A percentile compares a stretch with the other conserved stretches of the same genome.
Conservation (phyloP, 371 early-diverging fungal genomes). For the Syncephalastrum monosporum region DNA sequence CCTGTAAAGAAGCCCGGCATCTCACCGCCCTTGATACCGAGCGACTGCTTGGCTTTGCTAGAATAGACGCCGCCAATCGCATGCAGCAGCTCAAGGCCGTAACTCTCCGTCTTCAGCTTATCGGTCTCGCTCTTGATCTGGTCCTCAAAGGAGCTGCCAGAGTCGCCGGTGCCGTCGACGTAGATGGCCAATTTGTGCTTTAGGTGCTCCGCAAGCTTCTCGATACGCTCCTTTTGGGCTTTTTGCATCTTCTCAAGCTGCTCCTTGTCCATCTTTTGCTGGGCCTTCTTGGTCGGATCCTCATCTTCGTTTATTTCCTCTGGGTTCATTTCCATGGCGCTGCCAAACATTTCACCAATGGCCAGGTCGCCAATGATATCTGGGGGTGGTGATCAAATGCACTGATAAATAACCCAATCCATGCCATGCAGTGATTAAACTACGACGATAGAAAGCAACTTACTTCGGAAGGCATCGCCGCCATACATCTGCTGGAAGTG, state of each 20-base stretch:
- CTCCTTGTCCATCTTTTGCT: conserved; percentile 43
- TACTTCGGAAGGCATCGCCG: conserved; percentile 83
- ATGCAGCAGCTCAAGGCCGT: conserved; percentile 90
- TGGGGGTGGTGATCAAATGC: not conserved
- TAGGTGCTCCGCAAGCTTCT: conserved; percentile 74
- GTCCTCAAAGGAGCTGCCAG: conserved; percentile 64
- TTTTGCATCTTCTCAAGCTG: conserved; percentile 58
- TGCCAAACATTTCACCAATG: conserved; percentile 44
- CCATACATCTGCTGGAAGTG: conserved; percentile 96
- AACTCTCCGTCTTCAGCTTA: conserved; percentile 82
- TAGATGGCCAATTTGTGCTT: conserved; percentile 76
- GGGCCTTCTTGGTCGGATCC: conserved; percentile 12
- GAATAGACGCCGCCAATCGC: conserved; percentile 89
- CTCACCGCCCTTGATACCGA: conserved; percentile 60
- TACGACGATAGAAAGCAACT: not conserved
- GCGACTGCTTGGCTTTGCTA: conserved; percentile 80
- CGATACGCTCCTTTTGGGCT: conserved; percentile 70
- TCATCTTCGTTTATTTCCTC: conserved; percentile 14
- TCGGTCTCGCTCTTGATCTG: conserved; percentile 81
- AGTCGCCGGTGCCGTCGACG: conserved; percentile 58
- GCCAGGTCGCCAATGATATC: conserved; percentile 51
- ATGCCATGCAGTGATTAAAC: no score
- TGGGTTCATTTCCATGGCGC: conserved; percentile 24
- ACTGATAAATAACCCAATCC: not conserved
- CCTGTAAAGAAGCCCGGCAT: conserved; percentile 66